Conservation (phyloP, 306 rosid genomes). For the Casuarina equisetifolia region DNA sequence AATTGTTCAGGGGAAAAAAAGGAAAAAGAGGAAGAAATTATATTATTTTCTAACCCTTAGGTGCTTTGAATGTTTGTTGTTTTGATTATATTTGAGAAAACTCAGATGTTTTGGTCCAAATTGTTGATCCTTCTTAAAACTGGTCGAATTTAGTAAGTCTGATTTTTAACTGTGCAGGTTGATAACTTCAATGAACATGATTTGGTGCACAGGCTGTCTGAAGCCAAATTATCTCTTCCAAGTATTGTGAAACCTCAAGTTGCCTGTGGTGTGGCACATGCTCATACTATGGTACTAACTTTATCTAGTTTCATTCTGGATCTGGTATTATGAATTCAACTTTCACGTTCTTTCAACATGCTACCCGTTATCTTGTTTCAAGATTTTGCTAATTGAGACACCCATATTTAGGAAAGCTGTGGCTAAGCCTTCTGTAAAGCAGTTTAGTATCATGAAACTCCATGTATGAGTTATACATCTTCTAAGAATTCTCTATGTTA, state of each 20-base stretch:
- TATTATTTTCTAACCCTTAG: background rate
- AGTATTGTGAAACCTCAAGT: slow-evolving; percentile 90
- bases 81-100: background rate
- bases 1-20: too few relatives aligned
- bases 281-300: slow-evolving; percentile 70
- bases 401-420: background rate
- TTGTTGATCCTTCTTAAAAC: background rate
- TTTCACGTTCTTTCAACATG: background rate
- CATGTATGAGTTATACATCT: background rate
- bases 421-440: background rate
- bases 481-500: background rate
- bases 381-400: background rate
- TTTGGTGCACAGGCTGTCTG: slow-evolving; percentile 46
- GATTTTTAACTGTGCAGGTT: slow-evolving; percentile 40
- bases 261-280: slow-evolving; percentile 86
- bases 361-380: background rate
- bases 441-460: background rate
- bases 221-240: slow-evolving; percentile 71
- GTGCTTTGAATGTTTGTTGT: background rate
- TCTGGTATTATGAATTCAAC: background rate
- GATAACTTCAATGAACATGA: slow-evolving; percentile 50
- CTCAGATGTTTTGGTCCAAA: background rate
- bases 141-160: background rate
- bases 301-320: slow-evolving; percentile 13
- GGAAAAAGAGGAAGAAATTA: background rate